Conservation (phyloP, 1,284 basidiomycete species). For the Ustilago trichophora region DNA sequence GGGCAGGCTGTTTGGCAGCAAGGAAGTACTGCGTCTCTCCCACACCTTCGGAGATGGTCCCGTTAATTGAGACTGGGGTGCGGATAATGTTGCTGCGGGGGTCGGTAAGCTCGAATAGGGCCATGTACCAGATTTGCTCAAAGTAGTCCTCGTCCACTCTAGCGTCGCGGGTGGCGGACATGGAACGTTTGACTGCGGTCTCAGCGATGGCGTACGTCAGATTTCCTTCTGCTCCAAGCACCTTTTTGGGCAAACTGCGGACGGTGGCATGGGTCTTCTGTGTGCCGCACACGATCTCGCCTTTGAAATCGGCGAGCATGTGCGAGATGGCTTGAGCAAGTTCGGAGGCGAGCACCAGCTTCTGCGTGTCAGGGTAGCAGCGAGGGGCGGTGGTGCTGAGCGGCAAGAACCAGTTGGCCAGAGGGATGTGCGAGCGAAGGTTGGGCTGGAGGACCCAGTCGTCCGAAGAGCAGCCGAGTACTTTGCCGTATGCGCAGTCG, state of each 20-base stretch:
- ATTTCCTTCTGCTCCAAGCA: slow-evolving; percentile 18
- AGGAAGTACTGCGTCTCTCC: slow-evolving; percentile 21
- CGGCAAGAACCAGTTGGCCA: slow-evolving; percentile 39
- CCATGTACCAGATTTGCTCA: slow-evolving; percentile 58
- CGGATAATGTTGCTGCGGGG: slow-evolving; percentile 36
- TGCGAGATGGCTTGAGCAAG: slow-evolving; percentile 44
- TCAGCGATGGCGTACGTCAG: slow-evolving; percentile 33
- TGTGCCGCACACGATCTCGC: slow-evolving; percentile 54
- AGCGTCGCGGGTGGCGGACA: slow-evolving; percentile 29
- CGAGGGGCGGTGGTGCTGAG: slow-evolving; percentile 27
- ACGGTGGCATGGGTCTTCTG: slow-evolving; percentile 36
- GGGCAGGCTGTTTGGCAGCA: slow-evolving; percentile 28
- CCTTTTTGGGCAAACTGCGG: slow-evolving; percentile 17
- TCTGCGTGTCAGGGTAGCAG: slow-evolving; percentile 62
- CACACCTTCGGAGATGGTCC: neutral
- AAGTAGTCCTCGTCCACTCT: slow-evolving; percentile 50
- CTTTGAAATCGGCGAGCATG: slow-evolving; percentile 54
- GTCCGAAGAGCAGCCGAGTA: slow-evolving; percentile 43
- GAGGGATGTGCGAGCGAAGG: slow-evolving; percentile 41
- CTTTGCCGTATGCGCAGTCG: slow-evolving; percentile 39
- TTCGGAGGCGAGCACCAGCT: slow-evolving; percentile 59
- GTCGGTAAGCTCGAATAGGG: slow-evolving; percentile 51
- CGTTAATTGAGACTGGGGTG: slow-evolving; percentile 18
- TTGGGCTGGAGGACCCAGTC: slow-evolving; percentile 56
- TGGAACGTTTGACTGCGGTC: slow-evolving; percentile 31